Base-by-base conservation (phyloP, 2,329 filamentous ascomycete genomes). In the Mycosphaerella sp. region DNA sequence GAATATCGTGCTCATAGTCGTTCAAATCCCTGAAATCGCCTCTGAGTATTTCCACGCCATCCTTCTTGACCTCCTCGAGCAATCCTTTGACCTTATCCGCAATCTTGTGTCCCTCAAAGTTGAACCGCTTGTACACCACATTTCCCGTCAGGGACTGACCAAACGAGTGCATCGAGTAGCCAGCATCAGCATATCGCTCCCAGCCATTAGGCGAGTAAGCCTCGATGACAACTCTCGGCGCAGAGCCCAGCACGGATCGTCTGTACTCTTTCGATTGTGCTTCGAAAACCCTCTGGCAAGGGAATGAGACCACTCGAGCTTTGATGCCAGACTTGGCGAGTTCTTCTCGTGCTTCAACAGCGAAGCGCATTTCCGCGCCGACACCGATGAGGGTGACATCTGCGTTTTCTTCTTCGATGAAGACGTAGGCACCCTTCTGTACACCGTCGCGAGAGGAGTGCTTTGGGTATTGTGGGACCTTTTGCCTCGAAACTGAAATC, bases 181-280 rank as follows among this genome's bases (percentile, higher is more conserved):
- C 78, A 0, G 80, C 80, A 64, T 82, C 76, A 0, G 80, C 80
- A 61, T 82, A 83, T 17, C 80, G 67, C 68, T 83, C 81, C 80
- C 80, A 83, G 0, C 80, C 79, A 55, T 78, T 78, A 1, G 75
- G 72, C 1, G 77, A 74, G 62, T 81, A 83, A 0, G 80, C 78
- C 67, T 85, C 82, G 42, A 85, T 79, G 4, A 83, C 78, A 12
- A 85, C 77, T 3, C 62, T 49, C 6, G 64, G 65, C 11, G 58
- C 63, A 12, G 60, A 58, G 42, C 72, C 72, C 1, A 83, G 68
- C 1, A 77, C 73, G 1, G 73, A 60, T 0, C 75, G 71, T 62
- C 71, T 75, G 62, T 79, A 80, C 40, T 74, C 68, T 2, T 69
- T 59, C 0, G 69, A 56, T 59, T 80, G 77, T 6, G 68, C 61